These are phyloP conservation scores for Rhynchospora breviuscula DNA, from an alignment of 176 grass and related monocot species.

Conservation along the genomic window DNA sequence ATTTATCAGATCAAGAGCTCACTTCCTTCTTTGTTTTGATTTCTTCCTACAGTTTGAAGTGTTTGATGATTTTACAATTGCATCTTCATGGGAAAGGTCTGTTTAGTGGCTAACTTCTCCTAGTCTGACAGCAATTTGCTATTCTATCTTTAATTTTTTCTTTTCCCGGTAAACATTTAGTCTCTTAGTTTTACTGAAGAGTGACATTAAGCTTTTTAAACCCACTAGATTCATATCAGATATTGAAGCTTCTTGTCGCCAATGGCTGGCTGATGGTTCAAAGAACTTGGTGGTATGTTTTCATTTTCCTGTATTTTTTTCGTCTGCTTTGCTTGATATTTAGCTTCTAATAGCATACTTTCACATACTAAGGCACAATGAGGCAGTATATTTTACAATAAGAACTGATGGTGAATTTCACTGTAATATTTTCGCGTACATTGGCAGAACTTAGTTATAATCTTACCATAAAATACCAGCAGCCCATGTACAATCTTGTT, in stretches of 20 bases:
- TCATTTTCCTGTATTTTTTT: constrained; percentile 14
- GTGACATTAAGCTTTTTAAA: constrained; percentile 12
- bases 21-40: not conserved
- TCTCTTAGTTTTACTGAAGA: not conserved
- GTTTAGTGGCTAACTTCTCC: not conserved
- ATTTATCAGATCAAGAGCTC: constrained; percentile 9
- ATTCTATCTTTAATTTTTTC: constrained; percentile 9
- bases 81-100: constrained; percentile 96
- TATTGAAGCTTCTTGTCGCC: constrained; percentile 86
- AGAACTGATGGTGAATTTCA: not conserved
- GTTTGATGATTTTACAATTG: constrained; percentile 95
- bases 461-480: not conserved
- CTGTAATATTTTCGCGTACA: constrained; percentile 8
- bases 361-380: not conserved
- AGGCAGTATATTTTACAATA: not conserved
- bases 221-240: constrained; percentile 92
- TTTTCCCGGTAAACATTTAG: not conserved
- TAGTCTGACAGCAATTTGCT: not conserved
- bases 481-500: not conserved
- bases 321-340: not conserved
- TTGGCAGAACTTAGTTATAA: constrained; percentile 11
- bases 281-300: constrained; percentile 80
- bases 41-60: constrained; percentile 46
- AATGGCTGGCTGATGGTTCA: constrained; percentile 79
- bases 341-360: not conserved